Base-by-base conservation (phyloP, 495 filamentous ascomycete genomes). In the Tuber melanosporum region DNA sequence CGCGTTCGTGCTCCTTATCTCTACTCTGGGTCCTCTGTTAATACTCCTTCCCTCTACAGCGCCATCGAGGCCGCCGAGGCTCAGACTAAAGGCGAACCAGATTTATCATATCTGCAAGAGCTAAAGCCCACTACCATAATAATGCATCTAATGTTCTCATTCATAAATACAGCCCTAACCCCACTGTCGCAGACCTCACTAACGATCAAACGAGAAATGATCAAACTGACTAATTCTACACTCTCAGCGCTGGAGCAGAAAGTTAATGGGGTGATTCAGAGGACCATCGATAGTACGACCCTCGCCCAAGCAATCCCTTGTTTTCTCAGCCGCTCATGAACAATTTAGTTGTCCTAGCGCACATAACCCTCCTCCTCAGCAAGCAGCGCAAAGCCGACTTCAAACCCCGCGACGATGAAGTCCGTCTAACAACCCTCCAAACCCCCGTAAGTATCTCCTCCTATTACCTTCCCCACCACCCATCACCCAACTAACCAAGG, bases 311-410 rank as follows among this genome's bases (percentile, higher is more conserved):
- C 0, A 39, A 5, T 42, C 74, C 10, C 42, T 10, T 43, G 9
- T 43, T 69, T 19, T 6, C 12, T 32, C 66, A 44, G 41, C 5
- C 57, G 17, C 73, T 80, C 32, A 80, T 49, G n/a, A 57, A 42
- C 12, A 15, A 32, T 15, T 22, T 74, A 83, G 92, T 92, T 12
- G 90, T 92, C 22, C 81, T 97, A 49, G 90, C 91, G 74, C 97
- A 94, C 92, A 88, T 93, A 0, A 83, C 87, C 72, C 92, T 91
- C 82, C 86, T 94, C 19, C 88, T 99, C 10, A 87, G 89, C 6
- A 87, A 87, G 44, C 96, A 99, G 82, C 94, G 93, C 84, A 97
- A 95, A 84, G 89, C 90, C 39, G 96, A 99, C 84, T 99, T 97
- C 86, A 87, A 93, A n/a, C 96, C 96, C 10, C 91, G 90, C 74